These are phyloP conservation scores for Forsythia viridissima DNA, from an alignment of 257 asterid species.

Conservation along the genomic window DNA sequence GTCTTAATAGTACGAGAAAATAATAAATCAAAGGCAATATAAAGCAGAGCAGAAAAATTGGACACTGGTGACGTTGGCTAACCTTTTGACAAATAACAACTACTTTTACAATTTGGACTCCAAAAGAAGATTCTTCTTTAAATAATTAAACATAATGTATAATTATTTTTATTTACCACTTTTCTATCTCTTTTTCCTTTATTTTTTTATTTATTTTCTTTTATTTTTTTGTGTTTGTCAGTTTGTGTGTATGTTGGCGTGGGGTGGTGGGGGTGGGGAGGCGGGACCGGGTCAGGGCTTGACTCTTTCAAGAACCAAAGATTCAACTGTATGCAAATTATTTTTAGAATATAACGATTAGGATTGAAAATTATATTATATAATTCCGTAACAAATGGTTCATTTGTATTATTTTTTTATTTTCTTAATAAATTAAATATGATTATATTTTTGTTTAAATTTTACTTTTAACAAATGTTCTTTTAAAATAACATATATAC, in stretches of 20 bases:
- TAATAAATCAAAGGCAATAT: background rate
- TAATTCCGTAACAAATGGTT: background rate
- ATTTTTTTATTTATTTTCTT: background rate
- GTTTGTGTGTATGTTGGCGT: background rate
- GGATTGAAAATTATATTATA: background rate
- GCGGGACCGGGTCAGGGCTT: background rate
- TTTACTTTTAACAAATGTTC: too few species aligned
- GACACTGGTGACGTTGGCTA: background rate
- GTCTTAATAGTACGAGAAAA: background rate
- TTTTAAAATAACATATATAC: too few species aligned
- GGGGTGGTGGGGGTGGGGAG: too few species aligned
- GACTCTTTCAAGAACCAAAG: background rate
- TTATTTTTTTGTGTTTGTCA: too few species aligned
- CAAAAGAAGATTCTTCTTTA: constrained; percentile 25
- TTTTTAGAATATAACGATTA: background rate
- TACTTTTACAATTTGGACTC: constrained; percentile 24
- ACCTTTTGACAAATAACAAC: constrained; percentile 29
- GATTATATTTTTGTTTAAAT: background rate
- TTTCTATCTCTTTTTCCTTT: background rate
- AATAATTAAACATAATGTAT: background rate
- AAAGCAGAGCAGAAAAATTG: background rate
- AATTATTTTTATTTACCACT: background rate
- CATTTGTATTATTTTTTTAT: background rate
- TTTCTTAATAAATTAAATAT: background rate
- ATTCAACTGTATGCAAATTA: background rate